phyloP scores from a whole-genome alignment of 208 protist genomes.

The Trypanosomatidae sp. region DNA sequence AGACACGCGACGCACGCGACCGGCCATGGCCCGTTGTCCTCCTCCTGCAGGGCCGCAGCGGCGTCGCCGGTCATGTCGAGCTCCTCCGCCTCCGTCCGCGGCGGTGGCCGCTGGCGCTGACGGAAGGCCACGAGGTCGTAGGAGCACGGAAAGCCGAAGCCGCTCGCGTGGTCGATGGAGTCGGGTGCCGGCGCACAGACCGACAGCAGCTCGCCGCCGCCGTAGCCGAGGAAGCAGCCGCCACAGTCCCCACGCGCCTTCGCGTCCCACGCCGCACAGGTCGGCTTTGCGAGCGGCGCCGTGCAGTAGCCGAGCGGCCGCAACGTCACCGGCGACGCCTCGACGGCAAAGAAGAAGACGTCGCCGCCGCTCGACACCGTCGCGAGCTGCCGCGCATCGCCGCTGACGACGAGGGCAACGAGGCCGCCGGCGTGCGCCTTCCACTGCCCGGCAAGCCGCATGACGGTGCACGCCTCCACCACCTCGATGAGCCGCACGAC shows the following conservation, averaged over 20 bases:
- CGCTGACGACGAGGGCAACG: constrained; percentile 58
- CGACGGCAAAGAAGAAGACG: constrained; percentile 93
- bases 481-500: constrained; percentile 73
- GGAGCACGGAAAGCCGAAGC: constrained; percentile 62
- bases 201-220: constrained; percentile 67
- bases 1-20: constrained; percentile 50
- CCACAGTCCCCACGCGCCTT: constrained; percentile 11
- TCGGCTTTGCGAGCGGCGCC: constrained; percentile 45
- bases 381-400: constrained; percentile 63
- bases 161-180: constrained; percentile 52
- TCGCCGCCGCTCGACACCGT: constrained; percentile 81
- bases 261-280: constrained; percentile 69
- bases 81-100: constrained; percentile 52
- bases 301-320: constrained; percentile 81
- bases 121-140: constrained; percentile 77
- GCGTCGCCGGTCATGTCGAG: constrained; percentile 64
- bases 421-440: constrained; percentile 65
- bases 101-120: constrained; percentile 65
- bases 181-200: constrained; percentile 45
- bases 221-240: constrained; percentile 72
- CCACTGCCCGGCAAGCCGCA: constrained; percentile 53
- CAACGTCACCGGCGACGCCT: constrained; percentile 19
- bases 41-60: constrained; percentile 47
- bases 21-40: constrained; percentile 79
- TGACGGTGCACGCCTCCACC: constrained; percentile 6